Conservation (phyloP, 345 rosid genomes). For the Carallia brachiata region DNA sequence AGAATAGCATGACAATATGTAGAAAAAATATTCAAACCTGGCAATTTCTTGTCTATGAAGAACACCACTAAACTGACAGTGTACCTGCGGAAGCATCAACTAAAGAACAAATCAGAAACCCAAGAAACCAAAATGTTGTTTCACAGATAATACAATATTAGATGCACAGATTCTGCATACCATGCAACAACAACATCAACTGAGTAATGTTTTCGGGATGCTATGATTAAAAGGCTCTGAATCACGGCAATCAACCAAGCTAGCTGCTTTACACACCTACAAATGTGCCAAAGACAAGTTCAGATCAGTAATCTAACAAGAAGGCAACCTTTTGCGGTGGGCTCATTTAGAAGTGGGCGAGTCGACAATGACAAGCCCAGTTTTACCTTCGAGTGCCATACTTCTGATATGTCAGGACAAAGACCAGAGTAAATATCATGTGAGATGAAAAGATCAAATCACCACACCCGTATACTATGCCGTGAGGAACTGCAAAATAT, state of each 20-base stretch:
- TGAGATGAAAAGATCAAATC: conserved; percentile 98
- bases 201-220: conserved; percentile 97
- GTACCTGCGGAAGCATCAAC: conserved; percentile 54
- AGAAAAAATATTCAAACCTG: conserved; percentile 53
- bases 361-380: neutral
- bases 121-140: neutral
- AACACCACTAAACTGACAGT: conserved; percentile 91
- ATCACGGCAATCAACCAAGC: conserved; percentile 80
- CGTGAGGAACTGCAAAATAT: conserved; percentile 78
- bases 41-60: conserved; percentile 93
- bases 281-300: neutral
- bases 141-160: neutral
- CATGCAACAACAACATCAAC: conserved; percentile 97
- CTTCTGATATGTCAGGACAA: conserved; percentile 91
- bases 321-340: neutral
- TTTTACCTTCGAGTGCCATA: conserved; percentile 86
- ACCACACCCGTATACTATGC: conserved; percentile 90
- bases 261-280: conserved; percentile 78
- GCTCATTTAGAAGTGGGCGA: neutral
- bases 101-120: conserved; percentile 10
- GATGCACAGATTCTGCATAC: conserved; percentile 31
- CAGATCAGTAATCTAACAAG: neutral
- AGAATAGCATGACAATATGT: neutral
- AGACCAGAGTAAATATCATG: conserved; percentile 93
- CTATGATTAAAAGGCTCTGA: conserved; percentile 89